Evolutionary conservation across 495 filamentous ascomycete genomes (phyloP), one percentile per base, ranked within the genome.

Genomic region (Rostrohypoxylon terebratum): DNA sequence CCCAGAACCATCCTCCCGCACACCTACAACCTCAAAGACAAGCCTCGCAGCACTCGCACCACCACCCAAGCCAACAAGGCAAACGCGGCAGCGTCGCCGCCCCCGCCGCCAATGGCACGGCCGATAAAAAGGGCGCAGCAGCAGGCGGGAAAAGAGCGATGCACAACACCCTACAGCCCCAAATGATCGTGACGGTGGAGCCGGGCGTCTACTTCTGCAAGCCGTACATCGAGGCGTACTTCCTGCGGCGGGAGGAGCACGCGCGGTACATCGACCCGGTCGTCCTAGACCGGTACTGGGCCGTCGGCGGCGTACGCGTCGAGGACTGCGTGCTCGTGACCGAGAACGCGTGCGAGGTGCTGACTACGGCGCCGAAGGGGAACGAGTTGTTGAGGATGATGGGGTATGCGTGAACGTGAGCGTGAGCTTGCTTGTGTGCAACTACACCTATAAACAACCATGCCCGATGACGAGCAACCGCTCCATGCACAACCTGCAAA

Each of bases 321-420:
- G 95, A 98, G 82, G 95, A 97, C 79, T 92, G 94, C 78, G 90
- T 97, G 55, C 83, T 97, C 10, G 89, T 97, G 13, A 97, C 93
- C 2, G 83, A 86, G 25, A 83, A 86, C 36, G 93, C 93, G 23
- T 90, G 90, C 74, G 92, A 96, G 80, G 95, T 94, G 73, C 79
- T 98, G 73, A 97, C 94, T 0, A 90, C 86, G 6, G 93, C 92
- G 48, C 93, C 93, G 0, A 96, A 94, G 80, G 92, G 91, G 0
- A 84, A 90, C 45, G 90, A 81, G 47, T 66, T 83, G 64, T 53
- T 85, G 58, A 59, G 70, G 50, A 63, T 83, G 31, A 77, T 85
- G 40, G 75, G 75, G 59, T 73, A 72, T 31, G 48, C 65, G 7
- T 59, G 51, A 61, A 16, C 13, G 14, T 21, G 23, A 7, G 42